These are phyloP conservation scores for Saccharomyces uvarum DNA, from an alignment of 1,139 yeast genomes.

Conservation along the genomic window DNA sequence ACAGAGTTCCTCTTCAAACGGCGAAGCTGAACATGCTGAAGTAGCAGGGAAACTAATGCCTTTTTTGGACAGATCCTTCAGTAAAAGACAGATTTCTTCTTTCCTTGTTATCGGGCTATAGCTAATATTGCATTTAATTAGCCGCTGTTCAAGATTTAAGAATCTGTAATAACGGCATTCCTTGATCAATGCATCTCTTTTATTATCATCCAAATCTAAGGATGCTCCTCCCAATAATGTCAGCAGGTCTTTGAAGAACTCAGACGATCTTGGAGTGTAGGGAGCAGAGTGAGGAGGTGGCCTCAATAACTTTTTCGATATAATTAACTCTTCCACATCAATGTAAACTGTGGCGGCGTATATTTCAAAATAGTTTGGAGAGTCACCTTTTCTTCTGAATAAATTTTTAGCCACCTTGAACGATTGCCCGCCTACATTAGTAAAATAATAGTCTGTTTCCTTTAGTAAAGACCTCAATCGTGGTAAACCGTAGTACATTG, in stretches of 20 bases:
- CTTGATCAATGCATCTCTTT: conserved; percentile 43
- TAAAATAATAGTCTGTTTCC: conserved; percentile 48
- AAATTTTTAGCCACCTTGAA: conserved; percentile 54
- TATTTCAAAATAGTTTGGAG: conserved; percentile 69
- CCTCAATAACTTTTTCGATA: conserved; percentile 43
- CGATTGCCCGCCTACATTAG: conserved; percentile 52
- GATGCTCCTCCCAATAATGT: conserved; percentile 50
- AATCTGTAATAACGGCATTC: conserved; percentile 79
- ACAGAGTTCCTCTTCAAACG: background rate
- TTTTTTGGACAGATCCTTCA: conserved; percentile 41
- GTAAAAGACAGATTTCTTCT: conserved; percentile 51
- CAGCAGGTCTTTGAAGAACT: conserved; percentile 53
- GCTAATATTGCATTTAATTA: conserved; percentile 46
- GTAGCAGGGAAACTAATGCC: conserved; percentile 32
- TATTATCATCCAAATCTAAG: conserved; percentile 46
- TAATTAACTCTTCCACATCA: conserved; percentile 39
- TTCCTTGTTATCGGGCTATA: conserved; percentile 43
- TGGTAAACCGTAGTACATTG: conserved; percentile 61
- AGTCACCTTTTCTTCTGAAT: conserved; percentile 53
- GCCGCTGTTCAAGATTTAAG: conserved; percentile 61
- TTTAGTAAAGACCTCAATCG: conserved; percentile 45
- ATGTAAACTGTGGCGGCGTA: conserved; percentile 45
- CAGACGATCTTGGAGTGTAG: conserved; percentile 47
- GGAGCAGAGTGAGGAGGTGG: conserved; percentile 73
- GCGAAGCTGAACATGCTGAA: background rate